phyloP scores from a whole-genome alignment of 805 yeast genomes.

The Saccharomycopsis sp. region DNA sequence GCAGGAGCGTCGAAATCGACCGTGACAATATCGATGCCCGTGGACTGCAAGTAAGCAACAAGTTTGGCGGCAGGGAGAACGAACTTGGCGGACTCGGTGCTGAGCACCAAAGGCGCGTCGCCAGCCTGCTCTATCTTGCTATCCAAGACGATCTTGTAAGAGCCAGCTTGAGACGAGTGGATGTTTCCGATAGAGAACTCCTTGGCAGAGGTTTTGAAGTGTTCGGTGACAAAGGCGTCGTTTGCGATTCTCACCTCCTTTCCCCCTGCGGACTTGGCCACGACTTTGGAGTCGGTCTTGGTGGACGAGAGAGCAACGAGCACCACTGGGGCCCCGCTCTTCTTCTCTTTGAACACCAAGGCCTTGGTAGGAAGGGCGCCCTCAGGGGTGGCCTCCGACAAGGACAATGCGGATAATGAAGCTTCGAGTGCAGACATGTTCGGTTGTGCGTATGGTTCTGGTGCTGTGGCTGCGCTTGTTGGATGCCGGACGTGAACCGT shows the following conservation, averaged over 20 bases:
- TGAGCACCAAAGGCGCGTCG: conserved; percentile 35
- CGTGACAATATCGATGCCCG: conserved; percentile 45
- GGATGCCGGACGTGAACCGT: too few relatives aligned
- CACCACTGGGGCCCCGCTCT: conserved; percentile 77
- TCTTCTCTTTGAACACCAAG: conserved; percentile 84
- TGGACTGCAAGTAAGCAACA: conserved; percentile 39
- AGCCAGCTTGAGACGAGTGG: conserved; percentile 42
- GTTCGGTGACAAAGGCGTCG: conserved; percentile 65
- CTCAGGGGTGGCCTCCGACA: conserved; percentile 47
- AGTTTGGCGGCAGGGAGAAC: conserved; percentile 41
- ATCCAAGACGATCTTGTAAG: conserved; percentile 56
- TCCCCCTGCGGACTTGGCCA: conserved; percentile 61
- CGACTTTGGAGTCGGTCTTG: conserved; percentile 55
- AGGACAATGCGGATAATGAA: conserved; percentile 58
- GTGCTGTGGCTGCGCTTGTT: background rate
- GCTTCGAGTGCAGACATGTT: conserved; percentile 46
- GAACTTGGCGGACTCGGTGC: conserved; percentile 48
- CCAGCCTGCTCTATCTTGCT: conserved; percentile 36
- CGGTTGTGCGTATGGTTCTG: background rate
- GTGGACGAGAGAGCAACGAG: conserved; percentile 71
- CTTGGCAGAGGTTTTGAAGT: conserved; percentile 51
- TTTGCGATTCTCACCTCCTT: conserved; percentile 88
- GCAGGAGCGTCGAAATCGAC: conserved; percentile 48
- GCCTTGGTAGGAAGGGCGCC: conserved; percentile 57
- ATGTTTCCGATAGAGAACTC: conserved; percentile 54